These are phyloP conservation scores for Ophiostoma sp. DNA, from an alignment of 2,329 filamentous ascomycete species.

Conservation along the genomic window DNA sequence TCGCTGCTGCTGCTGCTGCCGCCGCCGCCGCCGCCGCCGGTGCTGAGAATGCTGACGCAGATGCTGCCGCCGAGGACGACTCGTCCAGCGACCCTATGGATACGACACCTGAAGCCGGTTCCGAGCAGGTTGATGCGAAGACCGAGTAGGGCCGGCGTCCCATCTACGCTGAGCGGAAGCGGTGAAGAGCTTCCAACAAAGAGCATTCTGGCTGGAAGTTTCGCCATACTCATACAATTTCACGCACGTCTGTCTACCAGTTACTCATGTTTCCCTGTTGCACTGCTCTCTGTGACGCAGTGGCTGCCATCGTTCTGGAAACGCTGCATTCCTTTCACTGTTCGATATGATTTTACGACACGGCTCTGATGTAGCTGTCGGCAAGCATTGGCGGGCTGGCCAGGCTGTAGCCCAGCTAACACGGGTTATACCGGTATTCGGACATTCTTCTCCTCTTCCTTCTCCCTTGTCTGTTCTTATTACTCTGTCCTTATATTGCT, in stretches of 20 bases:
- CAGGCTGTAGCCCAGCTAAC: not conserved
- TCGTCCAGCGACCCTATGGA: slow-evolving; percentile 21
- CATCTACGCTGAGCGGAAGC: not conserved
- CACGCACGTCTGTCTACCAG: not conserved
- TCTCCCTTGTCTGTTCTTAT: slow-evolving; percentile 7
- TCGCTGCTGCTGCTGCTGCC: not conserved
- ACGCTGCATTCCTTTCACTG: not conserved
- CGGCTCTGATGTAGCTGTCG: not conserved
- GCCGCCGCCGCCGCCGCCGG: not conserved
- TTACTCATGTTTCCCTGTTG: too few relatives aligned
- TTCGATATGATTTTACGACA: slow-evolving; percentile 2
- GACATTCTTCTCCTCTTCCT: not conserved
- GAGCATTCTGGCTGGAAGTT: too few relatives aligned
- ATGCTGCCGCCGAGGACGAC: not conserved
- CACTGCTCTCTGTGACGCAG: too few relatives aligned
- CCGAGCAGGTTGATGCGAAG: not conserved
- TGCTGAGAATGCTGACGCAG: not conserved
- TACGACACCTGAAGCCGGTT: slow-evolving; percentile 14
- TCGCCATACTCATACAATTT: too few relatives aligned
- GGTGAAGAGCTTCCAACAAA: too few relatives aligned
- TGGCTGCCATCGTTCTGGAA: too few relatives aligned
- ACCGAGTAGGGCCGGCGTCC: not conserved
- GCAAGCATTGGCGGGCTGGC: slow-evolving; percentile 1
- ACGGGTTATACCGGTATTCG: not conserved
- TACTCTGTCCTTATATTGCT: not conserved